A percentile compares a stretch with the other conserved stretches of the same genome.
Evolutionary conservation across 2,329 filamentous ascomycete genomes (phyloP).

Genomic region (Geosmithia putterillii): DNA sequence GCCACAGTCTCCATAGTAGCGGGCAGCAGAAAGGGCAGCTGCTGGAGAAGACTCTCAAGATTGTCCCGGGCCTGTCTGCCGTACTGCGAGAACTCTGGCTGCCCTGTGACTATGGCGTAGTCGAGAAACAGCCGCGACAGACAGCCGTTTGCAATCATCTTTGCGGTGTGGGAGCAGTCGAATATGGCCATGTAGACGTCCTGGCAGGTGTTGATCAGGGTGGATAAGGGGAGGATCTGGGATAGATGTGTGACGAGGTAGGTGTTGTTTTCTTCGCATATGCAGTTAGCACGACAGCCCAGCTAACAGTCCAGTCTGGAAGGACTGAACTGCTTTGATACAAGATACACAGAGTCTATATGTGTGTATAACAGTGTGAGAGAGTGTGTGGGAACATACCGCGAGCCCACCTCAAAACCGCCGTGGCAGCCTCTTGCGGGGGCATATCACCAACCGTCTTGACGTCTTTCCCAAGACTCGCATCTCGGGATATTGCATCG

Average conservation of each 20-base stretch:
- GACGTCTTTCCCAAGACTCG: too few species aligned
- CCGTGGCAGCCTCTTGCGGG: not conserved
- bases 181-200: constrained; percentile 22
- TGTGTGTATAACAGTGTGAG: not conserved
- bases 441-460: not conserved
- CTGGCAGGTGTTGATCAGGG: constrained; percentile 16
- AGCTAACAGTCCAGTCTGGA: too few species aligned
- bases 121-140: constrained; percentile 21
- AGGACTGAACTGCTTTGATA: too few species aligned
- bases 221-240: constrained; percentile 16
- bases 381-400: not conserved
- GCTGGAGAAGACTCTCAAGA: constrained; percentile 10
- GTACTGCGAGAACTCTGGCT: constrained; percentile 9
- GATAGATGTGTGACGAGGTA: constrained; percentile 14
- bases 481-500: too few species aligned
- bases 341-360: too few species aligned
- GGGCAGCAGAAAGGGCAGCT: constrained; percentile 17
- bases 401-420: not conserved
- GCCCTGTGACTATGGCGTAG: constrained; percentile 12
- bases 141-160: constrained; percentile 20
- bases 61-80: constrained; percentile 13
- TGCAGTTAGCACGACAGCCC: too few species aligned
- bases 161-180: constrained; percentile 15
- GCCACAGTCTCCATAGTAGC: constrained; percentile 18
- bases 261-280: not conserved